Base-by-base conservation (phyloP, 2,329 filamentous ascomycete genomes). In the Lecanicillium sp. region DNA sequence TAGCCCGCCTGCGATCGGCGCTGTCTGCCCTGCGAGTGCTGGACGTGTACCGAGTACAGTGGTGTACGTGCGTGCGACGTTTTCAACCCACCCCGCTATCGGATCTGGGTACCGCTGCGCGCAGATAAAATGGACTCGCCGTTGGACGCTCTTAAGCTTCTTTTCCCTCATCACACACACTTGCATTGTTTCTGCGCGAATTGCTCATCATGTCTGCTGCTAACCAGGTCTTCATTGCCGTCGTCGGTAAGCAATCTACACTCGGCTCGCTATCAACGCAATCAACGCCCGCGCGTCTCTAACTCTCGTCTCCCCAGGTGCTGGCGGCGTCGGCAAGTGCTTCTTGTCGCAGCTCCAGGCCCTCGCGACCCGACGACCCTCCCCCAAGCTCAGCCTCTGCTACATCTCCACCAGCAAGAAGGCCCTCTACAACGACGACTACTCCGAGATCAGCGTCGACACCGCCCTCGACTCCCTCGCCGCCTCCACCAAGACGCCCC, bases 251-350 rank as follows among this genome's bases (percentile, higher is more conserved):
- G 55, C 21, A 29, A 23, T 27, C 30, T 10, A 19, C 27, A 12
- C 10, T 20, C 17, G 10, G 29, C 24, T 8, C n/a, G 23, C 38
- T 33, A 4, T n/a, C n/a, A 40, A 3, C 19, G 2, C 1, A 14
- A 10, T 14, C 21, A 33, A 35, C 32, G 17, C 23, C n/a, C n/a
- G n/a, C n/a, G n/a, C n/a, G n/a, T n/a, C n/a, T n/a, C n/a, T 49
- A 29, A 10, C 23, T 19, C 17, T 38, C 14, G 39, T 15, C 14
- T 46, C 12, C 26, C 55, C 61, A 94, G 90, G 93, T 62, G 87
- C 86, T 59, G 93, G 93, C 58, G 91, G 91, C 55, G 93, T 97
- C 53, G 93, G 93, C 61, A 90, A 90, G 68, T 82, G 81, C 70
- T 96, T 97, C 75, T 80, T 97, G 54, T 74, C 76, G 56, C 93